A percentile compares a stretch with the other conserved stretches of the same genome.
These are phyloP conservation scores for Madurella mycetomatis DNA, from an alignment of 2,329 filamentous ascomycete species.

Conservation along the genomic window DNA sequence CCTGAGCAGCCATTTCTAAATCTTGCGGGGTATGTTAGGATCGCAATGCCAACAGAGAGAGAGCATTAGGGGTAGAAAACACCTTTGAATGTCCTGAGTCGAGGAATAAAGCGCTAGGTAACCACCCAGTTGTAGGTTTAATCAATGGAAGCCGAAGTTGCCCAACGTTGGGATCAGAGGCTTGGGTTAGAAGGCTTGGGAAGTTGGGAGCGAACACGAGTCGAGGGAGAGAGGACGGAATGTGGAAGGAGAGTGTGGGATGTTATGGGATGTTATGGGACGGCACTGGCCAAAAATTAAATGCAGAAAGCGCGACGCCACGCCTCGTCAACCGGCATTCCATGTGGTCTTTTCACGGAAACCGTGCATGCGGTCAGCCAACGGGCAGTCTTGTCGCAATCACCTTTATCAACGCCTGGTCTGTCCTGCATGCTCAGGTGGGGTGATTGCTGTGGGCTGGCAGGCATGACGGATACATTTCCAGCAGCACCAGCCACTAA, in stretches of 20 bases:
- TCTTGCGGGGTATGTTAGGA: no score
- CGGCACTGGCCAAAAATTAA: not conserved
- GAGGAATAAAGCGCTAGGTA: not conserved
- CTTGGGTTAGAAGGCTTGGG: not conserved
- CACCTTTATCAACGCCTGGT: constrained; percentile 6
- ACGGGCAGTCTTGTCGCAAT: not conserved
- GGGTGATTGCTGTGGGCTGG: constrained; percentile 2
- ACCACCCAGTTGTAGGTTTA: not conserved
- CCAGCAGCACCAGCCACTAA: constrained; percentile 1
- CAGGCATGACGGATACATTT: not conserved
- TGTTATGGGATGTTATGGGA: not conserved
- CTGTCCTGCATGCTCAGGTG: constrained; percentile 4
- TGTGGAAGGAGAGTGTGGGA: not conserved
- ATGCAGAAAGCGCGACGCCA: constrained; percentile 8
- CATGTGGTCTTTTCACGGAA: constrained; percentile 14
- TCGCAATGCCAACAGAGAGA: not conserved
- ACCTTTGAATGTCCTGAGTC: not conserved
- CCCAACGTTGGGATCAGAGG: not conserved
- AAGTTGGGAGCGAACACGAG: not conserved
- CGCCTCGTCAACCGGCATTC: constrained; percentile 11
- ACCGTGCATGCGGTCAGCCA: constrained; percentile 7
- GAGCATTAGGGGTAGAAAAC: not conserved
- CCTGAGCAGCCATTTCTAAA: constrained; percentile 3
- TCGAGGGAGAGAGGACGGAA: not conserved
- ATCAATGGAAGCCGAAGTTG: not conserved